Evolutionary conservation across 208 protist genomes (phyloP), one percentile per base, ranked within the genome.

Genomic region (Lotmaria passim): DNA sequence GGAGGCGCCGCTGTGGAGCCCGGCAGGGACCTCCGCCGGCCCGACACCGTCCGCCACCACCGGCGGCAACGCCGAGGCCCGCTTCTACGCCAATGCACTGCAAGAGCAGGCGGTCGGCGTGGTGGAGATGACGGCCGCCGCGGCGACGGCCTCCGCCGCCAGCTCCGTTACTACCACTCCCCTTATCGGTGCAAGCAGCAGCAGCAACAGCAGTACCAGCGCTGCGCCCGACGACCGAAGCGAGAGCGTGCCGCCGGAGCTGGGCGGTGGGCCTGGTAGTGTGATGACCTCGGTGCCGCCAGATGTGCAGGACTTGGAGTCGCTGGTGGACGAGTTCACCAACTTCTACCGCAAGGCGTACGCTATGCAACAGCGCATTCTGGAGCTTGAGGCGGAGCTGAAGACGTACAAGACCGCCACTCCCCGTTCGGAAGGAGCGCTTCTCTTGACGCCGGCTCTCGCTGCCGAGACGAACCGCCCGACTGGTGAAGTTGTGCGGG

Each of bases 281-380:
- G 19, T 48, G 0, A 23, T 62, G 5, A n/a, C 59, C 26, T 47
- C 79, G n/a, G 59, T 81, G 19, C 53, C 83, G 17, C 75, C 75
- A 15, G 87, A 93, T 31, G 60, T 87, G 68, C 77, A 90, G 51
- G 88, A 91, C 53, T 38, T 91, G 31, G 85, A 94, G 52, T 84
- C 78, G 10, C 75, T 94, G 12, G 78, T 91, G 12, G 85, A 94
- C 24, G 83, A 94, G 77, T 91, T 94, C 61, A 69, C 65, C 30
- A 21, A 47, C 12, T 94, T 91, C 48, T 94, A 88, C 56, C 39
- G 69, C 7, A 44, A 67, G 21, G 65, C 81, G 1, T 85, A 78
- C 48, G 52, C 73, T 19, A 73, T 63, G 36, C 73, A 86, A 52
- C 50, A 82, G 59, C 78, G 75, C 21, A 58, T 91, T 12, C 23